A percentile compares a stretch with the other conserved stretches of the same genome.
phyloP scores from a whole-genome alignment of 768 basidiomycete species.

The Leucosporidium scottii region DNA sequence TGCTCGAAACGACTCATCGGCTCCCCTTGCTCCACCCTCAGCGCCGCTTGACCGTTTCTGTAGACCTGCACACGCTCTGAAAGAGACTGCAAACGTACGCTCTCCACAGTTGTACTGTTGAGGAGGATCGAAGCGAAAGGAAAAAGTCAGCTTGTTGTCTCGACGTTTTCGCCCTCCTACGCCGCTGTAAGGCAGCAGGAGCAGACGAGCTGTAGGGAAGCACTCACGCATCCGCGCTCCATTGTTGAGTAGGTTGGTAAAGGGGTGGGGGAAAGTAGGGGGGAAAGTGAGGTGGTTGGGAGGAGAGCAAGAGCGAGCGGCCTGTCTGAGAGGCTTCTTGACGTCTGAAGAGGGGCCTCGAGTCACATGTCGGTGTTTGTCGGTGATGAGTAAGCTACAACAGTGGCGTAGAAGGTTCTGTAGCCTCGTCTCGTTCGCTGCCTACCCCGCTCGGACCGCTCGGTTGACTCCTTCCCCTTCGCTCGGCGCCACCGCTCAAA shows the following conservation, averaged over 20 bases:
- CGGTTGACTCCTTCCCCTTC: too few relatives aligned
- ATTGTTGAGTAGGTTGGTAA: background rate
- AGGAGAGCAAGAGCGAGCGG: background rate
- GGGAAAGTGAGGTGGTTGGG: background rate
- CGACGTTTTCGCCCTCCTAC: background rate
- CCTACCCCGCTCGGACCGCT: too few relatives aligned
- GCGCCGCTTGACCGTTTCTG: background rate
- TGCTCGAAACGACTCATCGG: background rate
- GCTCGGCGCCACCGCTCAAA: too few relatives aligned
- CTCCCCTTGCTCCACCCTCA: background rate
- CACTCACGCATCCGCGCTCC: constrained; percentile 2
- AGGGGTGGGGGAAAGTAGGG: background rate
- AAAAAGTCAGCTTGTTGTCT: background rate
- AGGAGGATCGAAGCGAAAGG: background rate
- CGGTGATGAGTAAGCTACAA: too few relatives aligned
- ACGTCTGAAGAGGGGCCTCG: too few relatives aligned
- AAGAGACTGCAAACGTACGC: constrained; percentile 7
- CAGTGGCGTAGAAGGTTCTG: too few relatives aligned
- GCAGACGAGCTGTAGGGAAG: background rate
- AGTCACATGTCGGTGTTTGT: too few relatives aligned
- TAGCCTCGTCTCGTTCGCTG: too few relatives aligned
- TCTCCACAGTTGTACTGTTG: constrained; percentile 33
- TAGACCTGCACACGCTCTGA: too few relatives aligned
- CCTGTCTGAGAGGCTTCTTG: background rate
- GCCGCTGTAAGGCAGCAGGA: background rate